Base-by-base conservation (phyloP, 2,329 filamentous ascomycete genomes). In the Arthrobotrys entomopaga region DNA sequence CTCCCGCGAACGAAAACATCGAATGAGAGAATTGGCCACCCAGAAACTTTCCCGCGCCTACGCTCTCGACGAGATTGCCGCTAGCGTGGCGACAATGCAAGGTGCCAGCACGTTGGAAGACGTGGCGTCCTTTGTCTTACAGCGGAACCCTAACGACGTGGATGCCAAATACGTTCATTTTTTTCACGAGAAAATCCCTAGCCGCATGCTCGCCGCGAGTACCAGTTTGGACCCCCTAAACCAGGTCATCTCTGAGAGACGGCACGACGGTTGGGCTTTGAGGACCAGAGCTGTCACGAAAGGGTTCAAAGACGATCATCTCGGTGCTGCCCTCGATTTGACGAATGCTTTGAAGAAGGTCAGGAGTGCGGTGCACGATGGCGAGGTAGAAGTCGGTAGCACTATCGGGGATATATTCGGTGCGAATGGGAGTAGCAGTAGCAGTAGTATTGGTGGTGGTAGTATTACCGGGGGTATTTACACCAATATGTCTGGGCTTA, bases 161-260 rank as follows among this genome's bases (percentile, higher is more conserved):
- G 90, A 95, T 79, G 92, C 91, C 26, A 90, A 90, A 81, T 95
- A 95, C 80, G 92, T 95, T n/a, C 90, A 95, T 80, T 95, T 94
- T 82, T 96, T 96, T 81, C 91, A 94, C 82, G 91, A 96, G 82
- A 95, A 94, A 85, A 93, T 95, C 24, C 90, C 91, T 0, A 90
- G 88, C 46, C 84, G 90, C 48, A 88, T 90, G 80, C 83, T 95
- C 80, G 90, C 88, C 40, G 87, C 91, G 78, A 89, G 86, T 78
- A 93, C 91, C 7, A 89, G 87, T 75, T 81, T 93, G 66, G 83
- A 86, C 60, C 85, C 88, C 2, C 81, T 96, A 76, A 84, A 89
- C 79, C 86, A 91, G 42, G 87, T 94, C 65, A 89, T 93, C 71
- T 82, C 83, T 11, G 86, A 87, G 46, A 82, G 86, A 19, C 88